phyloP scores from a whole-genome alignment of 1,284 basidiomycete species.

The Limonomyces culmigenus region DNA sequence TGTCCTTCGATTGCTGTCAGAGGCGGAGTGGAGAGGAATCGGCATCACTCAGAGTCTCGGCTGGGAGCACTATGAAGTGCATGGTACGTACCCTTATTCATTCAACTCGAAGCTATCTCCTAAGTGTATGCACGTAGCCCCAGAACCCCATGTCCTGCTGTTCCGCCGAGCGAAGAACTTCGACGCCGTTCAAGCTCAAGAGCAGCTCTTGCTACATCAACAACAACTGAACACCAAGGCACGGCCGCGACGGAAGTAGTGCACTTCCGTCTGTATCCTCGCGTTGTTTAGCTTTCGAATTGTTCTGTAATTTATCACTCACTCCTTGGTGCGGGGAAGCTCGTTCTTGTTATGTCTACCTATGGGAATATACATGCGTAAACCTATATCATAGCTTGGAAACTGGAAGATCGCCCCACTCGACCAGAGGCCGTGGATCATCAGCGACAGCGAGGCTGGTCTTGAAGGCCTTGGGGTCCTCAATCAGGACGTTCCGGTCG shows the following conservation, averaged over 20 bases:
- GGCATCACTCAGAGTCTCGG: slow-evolving; percentile 92
- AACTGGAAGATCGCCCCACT: slow-evolving; percentile 53
- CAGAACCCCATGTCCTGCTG: slow-evolving; percentile 74
- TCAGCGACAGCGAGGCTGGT: slow-evolving; percentile 32
- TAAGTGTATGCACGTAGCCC: slow-evolving; percentile 30
- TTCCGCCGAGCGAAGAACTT: slow-evolving; percentile 61
- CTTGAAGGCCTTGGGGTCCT: slow-evolving; percentile 64
- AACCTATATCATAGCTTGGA: slow-evolving; percentile 24
- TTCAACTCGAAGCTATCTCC: not conserved
- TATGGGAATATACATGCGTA: no score
- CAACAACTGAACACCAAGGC: not conserved
- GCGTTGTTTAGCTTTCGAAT: no score
- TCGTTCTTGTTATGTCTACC: no score
- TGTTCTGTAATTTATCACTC: no score
- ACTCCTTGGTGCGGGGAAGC: no score
- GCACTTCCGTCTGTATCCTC: no score
- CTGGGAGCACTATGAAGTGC: slow-evolving; percentile 97
- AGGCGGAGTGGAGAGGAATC: slow-evolving; percentile 89
- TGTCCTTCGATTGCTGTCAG: slow-evolving; percentile 67
- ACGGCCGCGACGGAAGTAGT: not conserved
- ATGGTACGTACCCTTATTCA: slow-evolving; percentile 38
- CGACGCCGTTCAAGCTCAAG: slow-evolving; percentile 10
- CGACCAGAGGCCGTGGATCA: slow-evolving; percentile 37
- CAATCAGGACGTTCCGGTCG: slow-evolving; percentile 36
- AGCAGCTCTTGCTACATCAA: not conserved